Evolutionary conservation across 441 rosid species (phyloP), one percentile per base, ranked within the genome.

Genomic region (Adansonia rubrostipa): DNA sequence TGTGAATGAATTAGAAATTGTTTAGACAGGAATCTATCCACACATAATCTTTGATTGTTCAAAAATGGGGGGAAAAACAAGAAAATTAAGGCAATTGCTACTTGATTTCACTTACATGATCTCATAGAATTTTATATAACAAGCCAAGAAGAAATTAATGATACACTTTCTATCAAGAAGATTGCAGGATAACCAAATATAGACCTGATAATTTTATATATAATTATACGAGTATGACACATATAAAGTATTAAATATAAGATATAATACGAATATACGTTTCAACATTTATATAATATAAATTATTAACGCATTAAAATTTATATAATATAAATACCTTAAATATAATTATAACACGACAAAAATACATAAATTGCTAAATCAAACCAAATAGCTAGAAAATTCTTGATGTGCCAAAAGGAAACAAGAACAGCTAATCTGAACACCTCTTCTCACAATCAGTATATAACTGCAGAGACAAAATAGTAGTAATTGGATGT

Each of bases 341-440:
- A 24, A 24, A 24, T 24, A 24, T 24, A 24, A 24, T 24, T 24
- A 24, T 24, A 24, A 24, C 28, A 24, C 28, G 28, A 24, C 28
- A 24, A 24, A 24, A 24, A 24, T 24, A 24, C 28, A 24, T 1
- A 24, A 24, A 24, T 24, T 24, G 28, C 28, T 24, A 24, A 24
- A 24, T 24, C 28, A 0, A 24, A 24, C 28, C 51, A 14, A 47
- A 62, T 44, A 78, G 73, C 69, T 17, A 54, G 66, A 66, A 66
- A 73, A 47, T 74, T 66, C 15, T 36, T 71, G 54, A 15, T 56
- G 54, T 78, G 17, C 68, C 57, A 42, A 57, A 61, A 57, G 58
- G 69, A 72, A 17, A 70, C 50, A 40, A 44, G 3, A 20, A 36
- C 42, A 71, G 71, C 62, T 13, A 70, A 50, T 36, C 28, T 24